Conservation (phyloP, 2,329 filamentous ascomycete genomes). For the Microascus cirrosus region DNA sequence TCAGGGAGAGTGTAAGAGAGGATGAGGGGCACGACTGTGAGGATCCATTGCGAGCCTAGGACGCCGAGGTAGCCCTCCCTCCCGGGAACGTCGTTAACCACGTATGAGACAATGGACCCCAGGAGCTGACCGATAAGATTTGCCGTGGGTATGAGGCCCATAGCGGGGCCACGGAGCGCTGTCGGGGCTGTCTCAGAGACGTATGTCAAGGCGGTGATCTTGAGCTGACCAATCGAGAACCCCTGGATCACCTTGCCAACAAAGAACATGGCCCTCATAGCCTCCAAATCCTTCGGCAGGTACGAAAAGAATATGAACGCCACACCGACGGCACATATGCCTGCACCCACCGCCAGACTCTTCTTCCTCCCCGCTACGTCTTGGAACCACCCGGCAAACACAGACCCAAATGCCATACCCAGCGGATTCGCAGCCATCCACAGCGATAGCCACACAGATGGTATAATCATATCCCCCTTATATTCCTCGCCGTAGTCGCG, state of each 20-base stretch:
- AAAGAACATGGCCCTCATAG: constrained; percentile 14
- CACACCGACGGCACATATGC: constrained; percentile 13
- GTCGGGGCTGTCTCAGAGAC: constrained; percentile 17
- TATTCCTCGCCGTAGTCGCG: constrained; percentile 15
- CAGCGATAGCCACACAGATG: constrained; percentile 15
- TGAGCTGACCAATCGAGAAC: constrained; percentile 13
- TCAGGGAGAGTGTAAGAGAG: constrained; percentile 35
- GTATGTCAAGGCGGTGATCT: constrained; percentile 24
- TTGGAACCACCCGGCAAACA: constrained; percentile 16
- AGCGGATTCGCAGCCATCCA: constrained; percentile 14
- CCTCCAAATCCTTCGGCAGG: constrained; percentile 1
- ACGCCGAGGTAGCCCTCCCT: constrained; percentile 24
- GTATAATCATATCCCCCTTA: constrained; percentile 13
- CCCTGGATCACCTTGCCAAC: constrained; percentile 15
- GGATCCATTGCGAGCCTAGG: constrained; percentile 32
- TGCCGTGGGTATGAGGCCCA: constrained; percentile 37
- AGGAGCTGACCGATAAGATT: constrained; percentile 35
- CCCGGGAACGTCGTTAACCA: constrained; percentile 10
- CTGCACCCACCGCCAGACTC: constrained; percentile 12
- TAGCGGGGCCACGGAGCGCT: constrained; percentile 10
- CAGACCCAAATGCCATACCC: constrained; percentile 13
- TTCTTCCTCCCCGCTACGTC: constrained; percentile 14
- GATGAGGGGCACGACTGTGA: constrained; percentile 27
- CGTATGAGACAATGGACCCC: constrained; percentile 29
- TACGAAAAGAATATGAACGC: constrained; percentile 17